phyloP scores from a whole-genome alignment of 2,329 filamentous ascomycete species.

The Knufia petricola region DNA sequence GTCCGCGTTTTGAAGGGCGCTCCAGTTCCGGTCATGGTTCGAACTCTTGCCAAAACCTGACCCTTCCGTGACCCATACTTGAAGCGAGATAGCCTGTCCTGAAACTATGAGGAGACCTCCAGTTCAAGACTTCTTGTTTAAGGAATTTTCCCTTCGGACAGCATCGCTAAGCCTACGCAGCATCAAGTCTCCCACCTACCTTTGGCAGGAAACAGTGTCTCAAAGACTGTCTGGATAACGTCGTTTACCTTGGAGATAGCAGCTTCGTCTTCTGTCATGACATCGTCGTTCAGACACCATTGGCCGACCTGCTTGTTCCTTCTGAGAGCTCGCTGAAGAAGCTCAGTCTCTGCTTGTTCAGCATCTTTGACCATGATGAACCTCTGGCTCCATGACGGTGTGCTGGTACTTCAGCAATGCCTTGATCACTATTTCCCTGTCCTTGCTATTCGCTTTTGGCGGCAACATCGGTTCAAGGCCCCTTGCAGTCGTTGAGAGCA shows the following conservation, averaged over 20 bases:
- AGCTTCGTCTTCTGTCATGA: slow-evolving; percentile 12
- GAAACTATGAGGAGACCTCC: too few species aligned
- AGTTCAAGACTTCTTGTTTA: too few species aligned
- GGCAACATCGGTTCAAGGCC: slow-evolving; percentile 14
- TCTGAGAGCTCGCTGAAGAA: slow-evolving; percentile 12
- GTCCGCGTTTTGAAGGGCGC: too few species aligned
- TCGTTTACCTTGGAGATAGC: not conserved
- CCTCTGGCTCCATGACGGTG: slow-evolving; percentile 13
- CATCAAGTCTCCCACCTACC: not conserved
- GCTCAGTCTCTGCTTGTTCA: slow-evolving; percentile 14
- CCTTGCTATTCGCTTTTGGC: slow-evolving; percentile 8
- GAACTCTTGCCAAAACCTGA: too few species aligned
- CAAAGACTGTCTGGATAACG: not conserved
- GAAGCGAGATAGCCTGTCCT: too few species aligned
- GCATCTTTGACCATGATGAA: slow-evolving; percentile 19
- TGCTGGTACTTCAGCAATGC: slow-evolving; percentile 16
- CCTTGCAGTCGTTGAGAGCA: slow-evolving; percentile 12
- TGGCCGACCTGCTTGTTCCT: slow-evolving; percentile 14
- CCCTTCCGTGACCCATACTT: too few species aligned
- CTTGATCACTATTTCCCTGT: slow-evolving; percentile 16
- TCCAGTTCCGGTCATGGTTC: too few species aligned
- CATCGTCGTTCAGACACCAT: slow-evolving; percentile 18
- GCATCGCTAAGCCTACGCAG: not conserved
- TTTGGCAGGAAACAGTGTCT: not conserved
- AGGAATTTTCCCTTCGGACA: too few species aligned